Evolutionary conservation across 1,139 yeast genomes (phyloP).

Genomic region (Scheffersomyces illinoinensis): DNA sequence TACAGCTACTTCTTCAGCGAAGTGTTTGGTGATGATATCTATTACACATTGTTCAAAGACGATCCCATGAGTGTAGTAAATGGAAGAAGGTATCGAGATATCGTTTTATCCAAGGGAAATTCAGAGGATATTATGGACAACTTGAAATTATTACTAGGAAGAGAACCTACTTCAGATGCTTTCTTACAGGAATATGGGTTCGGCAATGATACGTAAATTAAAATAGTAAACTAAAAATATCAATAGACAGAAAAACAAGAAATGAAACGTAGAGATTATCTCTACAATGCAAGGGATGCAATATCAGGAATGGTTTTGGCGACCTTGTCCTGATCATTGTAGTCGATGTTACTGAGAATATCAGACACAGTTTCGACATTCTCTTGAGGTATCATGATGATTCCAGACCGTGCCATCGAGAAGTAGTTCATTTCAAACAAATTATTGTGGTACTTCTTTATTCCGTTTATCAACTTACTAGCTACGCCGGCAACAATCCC

Average conservation of each 20-base stretch:
- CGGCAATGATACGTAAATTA: background rate
- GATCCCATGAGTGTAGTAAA: conserved; percentile 64
- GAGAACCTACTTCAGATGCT: conserved; percentile 72
- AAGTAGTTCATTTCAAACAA: conserved; percentile 59
- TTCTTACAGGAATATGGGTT: conserved; percentile 54
- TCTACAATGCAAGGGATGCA: background rate
- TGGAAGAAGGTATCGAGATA: conserved; percentile 71
- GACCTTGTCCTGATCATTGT: background rate
- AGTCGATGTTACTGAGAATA: conserved; percentile 6
- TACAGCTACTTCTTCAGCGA: conserved; percentile 86
- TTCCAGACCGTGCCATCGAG: conserved; percentile 62
- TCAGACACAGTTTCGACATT: conserved; percentile 27
- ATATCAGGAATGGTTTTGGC: background rate
- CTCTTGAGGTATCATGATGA: conserved; percentile 61
- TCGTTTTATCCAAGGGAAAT: conserved; percentile 71
- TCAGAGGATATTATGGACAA: conserved; percentile 66
- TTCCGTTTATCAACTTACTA: conserved; percentile 42
- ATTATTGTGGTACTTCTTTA: conserved; percentile 18
- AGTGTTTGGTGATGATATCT: conserved; percentile 84
- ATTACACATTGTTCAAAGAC: conserved; percentile 64
- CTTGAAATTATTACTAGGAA: conserved; percentile 66
- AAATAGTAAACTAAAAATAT: background rate
- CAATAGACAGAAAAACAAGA: background rate
- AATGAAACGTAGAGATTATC: background rate
- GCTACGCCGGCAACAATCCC: conserved; percentile 74